Evolutionary conservation across 1,284 basidiomycete genomes (phyloP).

Genomic region (Neonothopanus nambi): DNA sequence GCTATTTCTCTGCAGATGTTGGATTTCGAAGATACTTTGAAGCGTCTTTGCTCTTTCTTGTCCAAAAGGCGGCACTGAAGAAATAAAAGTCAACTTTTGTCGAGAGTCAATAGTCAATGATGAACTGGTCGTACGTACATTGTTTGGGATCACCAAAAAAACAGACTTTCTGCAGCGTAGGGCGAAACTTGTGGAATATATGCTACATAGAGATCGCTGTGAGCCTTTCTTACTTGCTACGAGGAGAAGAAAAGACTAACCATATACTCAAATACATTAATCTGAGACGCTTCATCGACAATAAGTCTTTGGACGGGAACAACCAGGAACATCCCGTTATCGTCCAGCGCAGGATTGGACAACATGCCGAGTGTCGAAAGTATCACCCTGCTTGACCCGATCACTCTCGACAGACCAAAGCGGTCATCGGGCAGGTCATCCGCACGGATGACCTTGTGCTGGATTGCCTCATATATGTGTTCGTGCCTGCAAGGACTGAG

Average conservation of each 20-base stretch:
- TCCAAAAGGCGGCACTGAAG: conserved; percentile 49
- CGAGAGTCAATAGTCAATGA: no score
- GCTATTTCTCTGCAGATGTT: conserved; percentile 34
- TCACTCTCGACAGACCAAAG: conserved; percentile 20
- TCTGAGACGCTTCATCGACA: conserved; percentile 52
- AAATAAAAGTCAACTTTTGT: not conserved
- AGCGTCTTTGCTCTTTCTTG: conserved; percentile 39
- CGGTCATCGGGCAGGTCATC: conserved; percentile 32
- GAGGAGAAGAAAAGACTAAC: no score
- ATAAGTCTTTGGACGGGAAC: conserved; percentile 41
- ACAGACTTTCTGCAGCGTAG: conserved; percentile 35
- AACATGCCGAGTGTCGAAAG: conserved; percentile 46
- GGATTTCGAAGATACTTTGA: conserved; percentile 47
- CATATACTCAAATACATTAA: conserved; percentile 44
- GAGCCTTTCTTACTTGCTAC: no score
- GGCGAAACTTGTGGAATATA: conserved; percentile 34
- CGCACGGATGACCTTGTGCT: conserved; percentile 35
- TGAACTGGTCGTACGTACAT: conserved; percentile 31
- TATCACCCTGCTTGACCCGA: conserved; percentile 34
- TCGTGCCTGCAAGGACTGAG: conserved; percentile 40
- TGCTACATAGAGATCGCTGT: no score
- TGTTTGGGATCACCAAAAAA: conserved; percentile 51
- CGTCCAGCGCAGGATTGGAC: conserved; percentile 39
- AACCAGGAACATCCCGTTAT: conserved; percentile 31
- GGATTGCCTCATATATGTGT: conserved; percentile 39